phyloP scores from a whole-genome alignment of 179 eudicot genomes.

The Heliamphora pulchella region DNA sequence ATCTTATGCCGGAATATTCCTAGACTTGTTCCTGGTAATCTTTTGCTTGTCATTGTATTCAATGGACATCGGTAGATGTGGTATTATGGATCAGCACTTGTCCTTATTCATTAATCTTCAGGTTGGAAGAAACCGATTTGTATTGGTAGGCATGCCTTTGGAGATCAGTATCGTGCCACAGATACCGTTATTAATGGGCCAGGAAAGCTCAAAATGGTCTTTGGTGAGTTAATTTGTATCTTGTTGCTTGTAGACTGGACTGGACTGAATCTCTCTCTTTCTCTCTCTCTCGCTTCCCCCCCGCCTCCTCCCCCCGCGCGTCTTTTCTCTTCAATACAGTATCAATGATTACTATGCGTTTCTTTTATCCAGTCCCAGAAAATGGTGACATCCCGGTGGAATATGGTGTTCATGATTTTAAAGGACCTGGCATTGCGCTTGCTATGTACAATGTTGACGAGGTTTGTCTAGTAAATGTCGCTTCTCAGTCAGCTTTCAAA shows the following conservation, averaged over 20 bases:
- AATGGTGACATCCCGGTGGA: slow-evolving; percentile 65
- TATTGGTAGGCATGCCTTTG: slow-evolving; percentile 99
- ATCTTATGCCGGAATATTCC: slow-evolving; percentile 88
- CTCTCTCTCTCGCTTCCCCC: background rate
- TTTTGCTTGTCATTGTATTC: background rate
- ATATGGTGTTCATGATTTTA: slow-evolving; percentile 74
- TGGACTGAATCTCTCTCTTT: background rate
- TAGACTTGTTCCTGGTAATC: slow-evolving; percentile 71
- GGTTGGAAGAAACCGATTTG: slow-evolving; percentile 97
- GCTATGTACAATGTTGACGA: slow-evolving; percentile 96
- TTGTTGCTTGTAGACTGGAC: background rate
- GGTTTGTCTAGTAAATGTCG: slow-evolving; percentile 34
- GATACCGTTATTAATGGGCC: slow-evolving; percentile 71
- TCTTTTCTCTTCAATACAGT: background rate
- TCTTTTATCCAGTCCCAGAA: slow-evolving; percentile 59
- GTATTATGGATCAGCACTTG: slow-evolving; percentile 11
- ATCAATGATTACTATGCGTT: background rate
- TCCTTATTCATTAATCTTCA: slow-evolving; percentile 23
- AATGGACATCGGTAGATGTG: background rate
- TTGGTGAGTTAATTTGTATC: slow-evolving; percentile 43
- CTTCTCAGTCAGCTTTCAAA: background rate
- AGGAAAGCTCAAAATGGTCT: slow-evolving; percentile 92
- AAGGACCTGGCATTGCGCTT: slow-evolving; percentile 91
- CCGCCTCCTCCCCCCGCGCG: background rate
- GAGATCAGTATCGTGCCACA: slow-evolving; percentile 98